Conservation (phyloP, 2,329 filamentous ascomycete species). For the Neonectria magnoliae region DNA sequence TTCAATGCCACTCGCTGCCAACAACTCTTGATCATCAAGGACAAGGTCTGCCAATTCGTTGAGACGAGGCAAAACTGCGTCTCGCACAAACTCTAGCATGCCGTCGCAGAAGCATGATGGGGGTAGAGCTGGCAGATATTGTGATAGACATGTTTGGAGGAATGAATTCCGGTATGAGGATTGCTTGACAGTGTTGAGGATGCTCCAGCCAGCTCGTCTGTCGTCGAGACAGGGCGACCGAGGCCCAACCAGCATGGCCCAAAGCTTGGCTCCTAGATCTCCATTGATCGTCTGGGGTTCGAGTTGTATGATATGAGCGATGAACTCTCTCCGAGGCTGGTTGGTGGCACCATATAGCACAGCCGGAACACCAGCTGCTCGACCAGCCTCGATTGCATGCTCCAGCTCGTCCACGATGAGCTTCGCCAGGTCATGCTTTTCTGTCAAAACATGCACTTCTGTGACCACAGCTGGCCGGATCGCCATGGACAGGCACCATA, state of each 20-base stretch:
- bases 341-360: slow-evolving; percentile 61
- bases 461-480: slow-evolving; percentile 56
- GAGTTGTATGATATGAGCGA: slow-evolving; percentile 66
- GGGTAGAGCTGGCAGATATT: slow-evolving; percentile 67
- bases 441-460: slow-evolving; percentile 67
- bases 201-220: slow-evolving; percentile 74
- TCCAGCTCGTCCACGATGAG: slow-evolving; percentile 74
- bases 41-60: slow-evolving; percentile 56
- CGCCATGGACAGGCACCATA: slow-evolving; percentile 69
- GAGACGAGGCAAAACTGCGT: slow-evolving; percentile 59
- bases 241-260: slow-evolving; percentile 77
- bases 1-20: slow-evolving; percentile 68
- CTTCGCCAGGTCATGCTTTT: slow-evolving; percentile 68
- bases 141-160: slow-evolving; percentile 61
- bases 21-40: slow-evolving; percentile 61
- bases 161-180: slow-evolving; percentile 64
- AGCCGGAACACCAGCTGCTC: slow-evolving; percentile 50
- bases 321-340: slow-evolving; percentile 65
- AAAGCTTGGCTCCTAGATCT: slow-evolving; percentile 72
- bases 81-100: slow-evolving; percentile 70
- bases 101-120: slow-evolving; percentile 68
- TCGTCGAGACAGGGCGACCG: slow-evolving; percentile 68
- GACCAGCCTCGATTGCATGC: slow-evolving; percentile 54
- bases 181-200: slow-evolving; percentile 62
- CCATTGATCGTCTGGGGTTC: slow-evolving; percentile 70